Evolutionary conservation across 2,329 filamentous ascomycete genomes (phyloP), one percentile per base, ranked within the genome.

Genomic region (Davidsoniella virescens): DNA sequence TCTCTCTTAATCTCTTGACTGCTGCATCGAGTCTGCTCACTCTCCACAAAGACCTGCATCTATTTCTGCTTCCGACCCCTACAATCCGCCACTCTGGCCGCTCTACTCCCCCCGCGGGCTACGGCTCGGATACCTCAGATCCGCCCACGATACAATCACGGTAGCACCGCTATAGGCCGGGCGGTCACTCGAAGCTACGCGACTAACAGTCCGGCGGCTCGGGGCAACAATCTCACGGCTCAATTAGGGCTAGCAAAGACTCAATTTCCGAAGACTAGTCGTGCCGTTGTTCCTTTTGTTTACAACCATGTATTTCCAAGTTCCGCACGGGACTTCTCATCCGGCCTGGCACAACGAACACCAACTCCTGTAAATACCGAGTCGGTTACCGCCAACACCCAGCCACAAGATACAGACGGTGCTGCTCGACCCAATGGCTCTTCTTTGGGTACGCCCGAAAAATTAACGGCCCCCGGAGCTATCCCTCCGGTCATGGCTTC

Each of bases 111-210:
- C 37, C 52, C 46, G 44, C 54, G 54, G 44, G 54, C 54, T 47
- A 52, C 54, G 48, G 54, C 54, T 55, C 54, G 52, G 52, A 55
- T 55, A 52, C 47, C 54, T 29, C 46, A 54, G 23, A 55, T 55
- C 44, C 49, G 51, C 49, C 47, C 36, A 36, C 49, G 37, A 55
- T 55, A 52, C 45, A 45, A 39, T 48, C 42, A 44, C 46, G 52
- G 54, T 55, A 55, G 47, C 44, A 54, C 52, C 36, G 40, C 26
- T 16, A 47, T 33, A 37, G 52, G 54, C 52, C 54, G 52, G 52
- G 47, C 46, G 52, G 49, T 50, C 49, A 52, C 38, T 41, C 25
- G 38, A 37, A 26, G 25, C 36, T 52, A 46, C 47, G 25, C 39
- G 4, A 41, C 48, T 25, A 46, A 33, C 25, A 5, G 43, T 9